Evolutionary conservation across 1,284 basidiomycete genomes (phyloP).

Genomic region (Leccinum subrobustum): DNA sequence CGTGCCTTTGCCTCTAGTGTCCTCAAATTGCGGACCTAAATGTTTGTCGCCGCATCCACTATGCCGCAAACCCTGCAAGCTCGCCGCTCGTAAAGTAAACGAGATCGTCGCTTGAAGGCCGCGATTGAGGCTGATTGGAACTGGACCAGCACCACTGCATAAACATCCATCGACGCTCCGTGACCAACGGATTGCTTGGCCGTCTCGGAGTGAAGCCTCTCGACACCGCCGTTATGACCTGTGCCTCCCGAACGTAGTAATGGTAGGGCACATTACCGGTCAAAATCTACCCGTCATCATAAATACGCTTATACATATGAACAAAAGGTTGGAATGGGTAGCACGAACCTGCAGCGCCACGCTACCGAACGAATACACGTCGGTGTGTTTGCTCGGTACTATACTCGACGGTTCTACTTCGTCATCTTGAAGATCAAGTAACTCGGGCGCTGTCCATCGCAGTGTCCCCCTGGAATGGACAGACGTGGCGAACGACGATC

Average conservation of each 20-base stretch:
- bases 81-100: conserved; percentile 8
- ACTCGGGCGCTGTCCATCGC: conserved; percentile 22
- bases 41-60: background rate
- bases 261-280: conserved; percentile 17
- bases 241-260: conserved; percentile 11
- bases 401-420: background rate
- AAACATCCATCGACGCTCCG: conserved; percentile 14
- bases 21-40: background rate
- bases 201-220: conserved; percentile 11
- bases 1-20: no score
- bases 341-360: conserved; percentile 21
- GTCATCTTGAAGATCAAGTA: conserved; percentile 15
- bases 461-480: conserved; percentile 10
- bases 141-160: conserved; percentile 13
- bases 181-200: conserved; percentile 7
- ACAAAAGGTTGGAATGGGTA: background rate
- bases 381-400: conserved; percentile 5
- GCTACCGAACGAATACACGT: conserved; percentile 20
- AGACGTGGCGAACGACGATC: conserved; percentile 15
- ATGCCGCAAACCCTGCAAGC: background rate
- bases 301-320: background rate
- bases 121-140: background rate
- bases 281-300: conserved; percentile 5
- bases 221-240: conserved; percentile 8
- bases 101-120: conserved; percentile 13